phyloP scores from a whole-genome alignment of 2,329 filamentous ascomycete genomes.

The Paecilomyces sp. region DNA sequence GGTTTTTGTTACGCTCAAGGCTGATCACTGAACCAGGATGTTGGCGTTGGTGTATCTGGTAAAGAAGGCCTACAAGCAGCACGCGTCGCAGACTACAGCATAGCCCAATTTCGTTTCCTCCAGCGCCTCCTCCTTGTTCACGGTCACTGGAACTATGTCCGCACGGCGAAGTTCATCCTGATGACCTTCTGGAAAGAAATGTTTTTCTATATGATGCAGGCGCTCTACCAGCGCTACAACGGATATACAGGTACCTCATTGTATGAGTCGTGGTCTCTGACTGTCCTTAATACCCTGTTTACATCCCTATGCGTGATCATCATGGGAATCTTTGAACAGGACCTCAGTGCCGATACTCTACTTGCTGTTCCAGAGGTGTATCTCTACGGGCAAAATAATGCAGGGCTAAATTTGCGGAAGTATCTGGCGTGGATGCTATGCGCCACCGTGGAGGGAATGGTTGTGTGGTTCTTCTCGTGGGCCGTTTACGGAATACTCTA shows the following conservation, averaged over 20 bases:
- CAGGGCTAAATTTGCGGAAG: conserved; percentile 65
- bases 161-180: conserved; percentile 65
- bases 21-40: conserved; percentile 39
- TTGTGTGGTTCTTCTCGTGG: conserved; percentile 60
- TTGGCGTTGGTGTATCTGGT: conserved; percentile 74
- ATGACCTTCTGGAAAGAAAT: conserved; percentile 75
- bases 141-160: conserved; percentile 70
- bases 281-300: conserved; percentile 86
- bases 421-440: conserved; percentile 72
- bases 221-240: conserved; percentile 63
- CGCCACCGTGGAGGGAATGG: conserved; percentile 61
- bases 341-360: conserved; percentile 61
- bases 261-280: conserved; percentile 70
- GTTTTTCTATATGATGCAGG: conserved; percentile 68
- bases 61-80: conserved; percentile 75
- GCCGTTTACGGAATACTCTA: neutral
- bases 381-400: conserved; percentile 62
- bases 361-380: conserved; percentile 74
- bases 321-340: conserved; percentile 70
- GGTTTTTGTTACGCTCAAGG: neutral
- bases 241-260: conserved; percentile 74
- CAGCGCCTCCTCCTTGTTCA: conserved; percentile 67
- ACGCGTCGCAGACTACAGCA: conserved; percentile 70
- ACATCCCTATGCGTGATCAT: conserved; percentile 72
- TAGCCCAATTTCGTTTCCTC: conserved; percentile 73